phyloP scores from a whole-genome alignment of 495 filamentous ascomycete species.

The Cairneyella variabilis region DNA sequence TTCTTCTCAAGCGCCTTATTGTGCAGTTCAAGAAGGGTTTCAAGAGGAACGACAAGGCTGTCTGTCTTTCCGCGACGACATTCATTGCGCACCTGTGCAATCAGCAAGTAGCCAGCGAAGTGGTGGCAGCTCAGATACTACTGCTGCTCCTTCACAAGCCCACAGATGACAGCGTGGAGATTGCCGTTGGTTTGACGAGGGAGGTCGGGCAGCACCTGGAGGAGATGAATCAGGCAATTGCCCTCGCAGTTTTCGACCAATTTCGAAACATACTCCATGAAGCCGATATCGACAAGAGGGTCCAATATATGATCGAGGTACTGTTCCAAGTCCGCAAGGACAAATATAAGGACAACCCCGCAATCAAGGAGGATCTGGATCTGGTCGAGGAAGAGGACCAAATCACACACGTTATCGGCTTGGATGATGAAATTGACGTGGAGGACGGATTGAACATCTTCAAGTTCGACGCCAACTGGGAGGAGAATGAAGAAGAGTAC shows the following conservation, averaged over 20 bases:
- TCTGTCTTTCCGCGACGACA: slow-evolving; percentile 83
- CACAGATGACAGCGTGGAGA: slow-evolving; percentile 96
- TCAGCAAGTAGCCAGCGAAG: slow-evolving; percentile 91
- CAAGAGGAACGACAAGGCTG: slow-evolving; percentile 94
- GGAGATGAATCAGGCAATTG: slow-evolving; percentile 84
- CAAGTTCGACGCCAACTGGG: slow-evolving; percentile 86
- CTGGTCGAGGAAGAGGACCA: slow-evolving; percentile 96
- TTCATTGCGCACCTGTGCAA: slow-evolving; percentile 96
- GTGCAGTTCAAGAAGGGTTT: slow-evolving; percentile 94
- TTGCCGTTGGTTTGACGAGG: slow-evolving; percentile 84
- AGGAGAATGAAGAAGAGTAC: slow-evolving; percentile 88
- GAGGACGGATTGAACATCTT: slow-evolving; percentile 91
- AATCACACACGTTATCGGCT: slow-evolving; percentile 76
- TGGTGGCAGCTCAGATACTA: slow-evolving; percentile 86
- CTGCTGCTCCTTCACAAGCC: slow-evolving; percentile 86
- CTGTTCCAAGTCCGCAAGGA: slow-evolving; percentile 96
- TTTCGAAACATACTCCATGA: slow-evolving; percentile 94
- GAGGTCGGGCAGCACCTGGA: slow-evolving; percentile 93
- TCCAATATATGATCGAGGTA: slow-evolving; percentile 98
- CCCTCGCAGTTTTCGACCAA: slow-evolving; percentile 88
- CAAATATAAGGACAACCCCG: slow-evolving; percentile 89
- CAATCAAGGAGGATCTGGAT: slow-evolving; percentile 89
- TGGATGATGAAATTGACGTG: slow-evolving; percentile 79
- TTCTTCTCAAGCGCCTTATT: slow-evolving; percentile 80
- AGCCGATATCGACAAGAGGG: slow-evolving; percentile 90